Conservation (phyloP, 768 basidiomycete genomes). For the Mycena alexandri region DNA sequence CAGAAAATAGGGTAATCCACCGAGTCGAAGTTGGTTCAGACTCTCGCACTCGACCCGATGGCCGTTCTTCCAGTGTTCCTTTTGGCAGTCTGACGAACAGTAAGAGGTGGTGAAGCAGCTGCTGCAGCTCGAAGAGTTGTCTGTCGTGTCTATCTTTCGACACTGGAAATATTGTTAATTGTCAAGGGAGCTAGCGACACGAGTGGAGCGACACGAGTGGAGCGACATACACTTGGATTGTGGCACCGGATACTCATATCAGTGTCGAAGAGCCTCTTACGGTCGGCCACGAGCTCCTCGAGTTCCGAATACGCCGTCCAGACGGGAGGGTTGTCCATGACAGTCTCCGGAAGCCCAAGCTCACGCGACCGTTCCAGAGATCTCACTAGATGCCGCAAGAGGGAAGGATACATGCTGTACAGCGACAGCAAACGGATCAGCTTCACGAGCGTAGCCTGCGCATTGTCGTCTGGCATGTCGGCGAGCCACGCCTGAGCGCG, state of each 20-base stretch:
- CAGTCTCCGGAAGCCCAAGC: constrained; percentile 22
- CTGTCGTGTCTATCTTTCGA: constrained; percentile 28
- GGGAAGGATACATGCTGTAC: constrained; percentile 35
- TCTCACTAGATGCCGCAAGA: constrained; percentile 23
- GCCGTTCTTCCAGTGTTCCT: constrained; percentile 34
- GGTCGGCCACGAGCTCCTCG: constrained; percentile 26
- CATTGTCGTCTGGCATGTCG: constrained; percentile 31
- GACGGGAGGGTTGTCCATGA: constrained; percentile 26
- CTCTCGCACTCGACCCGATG: constrained; percentile 32
- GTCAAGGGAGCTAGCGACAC: neutral
- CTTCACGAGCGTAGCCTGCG: constrained; percentile 11
- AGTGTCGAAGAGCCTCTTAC: constrained; percentile 17
- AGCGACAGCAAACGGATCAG: constrained; percentile 31
- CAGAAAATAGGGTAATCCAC: constrained; percentile 1
- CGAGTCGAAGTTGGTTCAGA: constrained; percentile 24
- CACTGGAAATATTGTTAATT: constrained; percentile 22
- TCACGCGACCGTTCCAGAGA: constrained; percentile 23
- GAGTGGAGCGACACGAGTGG: neutral
- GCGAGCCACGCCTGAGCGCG: constrained; percentile 32
- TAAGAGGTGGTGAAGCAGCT: constrained; percentile 33
- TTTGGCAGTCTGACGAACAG: constrained; percentile 32
- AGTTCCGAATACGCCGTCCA: constrained; percentile 31
- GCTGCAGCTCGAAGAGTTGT: constrained; percentile 35
- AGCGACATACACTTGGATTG: constrained; percentile 27
- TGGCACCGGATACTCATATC: constrained; percentile 26